Base-by-base conservation (phyloP, 2,329 filamentous ascomycete species). In the Magnaporthiopsis rhizophila region DNA sequence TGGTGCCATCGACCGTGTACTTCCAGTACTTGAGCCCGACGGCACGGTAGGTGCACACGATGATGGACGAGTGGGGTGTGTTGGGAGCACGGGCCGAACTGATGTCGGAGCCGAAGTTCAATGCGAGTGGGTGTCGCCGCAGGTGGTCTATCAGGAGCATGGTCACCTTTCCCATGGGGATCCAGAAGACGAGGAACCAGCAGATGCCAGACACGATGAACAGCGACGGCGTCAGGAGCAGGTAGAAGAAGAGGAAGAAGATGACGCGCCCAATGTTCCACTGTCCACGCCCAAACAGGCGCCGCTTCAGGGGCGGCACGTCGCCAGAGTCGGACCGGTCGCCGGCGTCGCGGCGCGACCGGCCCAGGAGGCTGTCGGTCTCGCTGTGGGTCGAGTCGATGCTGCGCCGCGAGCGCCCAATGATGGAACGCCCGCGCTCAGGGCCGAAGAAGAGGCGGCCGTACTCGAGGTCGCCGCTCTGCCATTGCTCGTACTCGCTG, bases 401-500 rank as follows among this genome's bases (percentile, higher is more conserved):
- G 75, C 94, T 97, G 71, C 91, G 88, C 72, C 95, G 86, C 66
- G 92, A 90, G 59, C 92, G 88, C 28, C 94, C 95, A 58, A 97
- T 81, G 62, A 98, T 87, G 8, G 92, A 96, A 63, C 90, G 86
- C 69, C 83, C 88, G 66, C 85, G 79, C 64, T 86, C 86, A 3
- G 95, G 95, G 0, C 95, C 96, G 74, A 99, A 99, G 80, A 99
- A 98, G 2, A 99, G 84, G 45, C 94, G 86, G 3, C 95, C 95
- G 74, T 98, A 92, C 76, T 99, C 95, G 45, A 99, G 84, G 72
- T 99, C 95, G 62, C 95, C 95, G 73, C 88, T 97, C 78, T 99
- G 95, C 95, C 95, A 99, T 77, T 97, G 92, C 75, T 99, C 95
- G 74, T 99, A 99, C 78, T 99, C 95, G 71, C 91, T 96, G 72